Evolutionary conservation across 1,139 yeast genomes (phyloP), one percentile per base, ranked within the genome.

Genomic region (Sugiyamaella japonica): DNA sequence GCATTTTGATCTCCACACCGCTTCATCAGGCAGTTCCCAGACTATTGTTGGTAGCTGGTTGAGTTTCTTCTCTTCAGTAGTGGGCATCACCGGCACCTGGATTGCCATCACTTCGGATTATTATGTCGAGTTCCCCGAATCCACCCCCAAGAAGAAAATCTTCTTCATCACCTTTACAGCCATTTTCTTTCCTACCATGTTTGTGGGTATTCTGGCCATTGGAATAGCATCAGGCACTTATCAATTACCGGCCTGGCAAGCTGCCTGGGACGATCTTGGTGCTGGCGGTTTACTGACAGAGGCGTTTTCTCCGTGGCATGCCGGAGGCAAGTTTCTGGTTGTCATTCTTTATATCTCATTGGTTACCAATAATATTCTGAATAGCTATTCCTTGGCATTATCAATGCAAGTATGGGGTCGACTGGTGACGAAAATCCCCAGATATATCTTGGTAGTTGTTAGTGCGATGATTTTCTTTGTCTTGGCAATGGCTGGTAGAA

Each of bases 81-180:
- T 87, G 66, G 85, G 96, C 32, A 83, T 86, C 46, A 89, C 97
- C 2, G 81, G 91, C 1, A 88, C 96, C 1, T 90, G 97, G 97
- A 95, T 95, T 37, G 86, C 93, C 4, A 81, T 86, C 58, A 88
- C 96, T 1, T 79, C 93, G 0, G 97, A 90, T 70, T 90, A 89
- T 69, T 88, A 87, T 68, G 83, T 89, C 50, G 76, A 88, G 53
- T 84, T 89, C 66, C 96, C 97, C 0, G 95, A 88, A 65, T 74
- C 76, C 42, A 81, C 89, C 0, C 80, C 89, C 1, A 81, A 82
- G 57, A 62, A 72, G 59, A 79, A 78, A 60, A 76, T 85, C 1
- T 86, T 84, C 64, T 31, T 70, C 15, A 72, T 85, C 56, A 89
- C 96, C 0, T 84, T 86, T 61, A 73, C 84, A 29, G 89, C 89